Evolutionary conservation across 495 filamentous ascomycete species (phyloP).

Genomic region (Pyrenula massariospora): DNA sequence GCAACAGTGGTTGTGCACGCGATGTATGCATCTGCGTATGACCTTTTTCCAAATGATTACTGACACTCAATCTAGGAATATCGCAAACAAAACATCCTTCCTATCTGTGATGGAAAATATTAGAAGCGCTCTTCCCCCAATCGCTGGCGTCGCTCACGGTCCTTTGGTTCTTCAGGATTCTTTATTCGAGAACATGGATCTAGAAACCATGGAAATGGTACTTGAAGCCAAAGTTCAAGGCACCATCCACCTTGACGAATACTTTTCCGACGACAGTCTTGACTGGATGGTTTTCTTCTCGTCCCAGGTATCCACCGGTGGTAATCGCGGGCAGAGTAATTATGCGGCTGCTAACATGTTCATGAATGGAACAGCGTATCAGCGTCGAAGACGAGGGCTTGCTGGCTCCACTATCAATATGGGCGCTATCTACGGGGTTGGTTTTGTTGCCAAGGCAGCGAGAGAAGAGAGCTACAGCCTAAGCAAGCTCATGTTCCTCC

Average conservation of each 20-base stretch:
- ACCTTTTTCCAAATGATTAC: neutral
- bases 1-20: slow-evolving; percentile 1
- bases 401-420: slow-evolving; percentile 16
- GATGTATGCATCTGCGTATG: slow-evolving; percentile 3
- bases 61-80: neutral
- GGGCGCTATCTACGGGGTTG: slow-evolving; percentile 13
- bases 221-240: slow-evolving; percentile 15
- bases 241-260: slow-evolving; percentile 13
- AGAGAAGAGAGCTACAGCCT: slow-evolving; percentile 3
- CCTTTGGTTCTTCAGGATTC: slow-evolving; percentile 16
- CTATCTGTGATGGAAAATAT: neutral
- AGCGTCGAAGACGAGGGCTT: slow-evolving; percentile 10
- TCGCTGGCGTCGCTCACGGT: slow-evolving; percentile 3
- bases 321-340: slow-evolving; percentile 43
- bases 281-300: slow-evolving; percentile 55
- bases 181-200: slow-evolving; percentile 6
- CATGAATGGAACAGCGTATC: slow-evolving; percentile 20
- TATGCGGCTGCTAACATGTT: slow-evolving; percentile 50
- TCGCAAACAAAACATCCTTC: neutral
- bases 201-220: neutral
- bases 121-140: neutral
- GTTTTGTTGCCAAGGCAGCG: slow-evolving; percentile 10
- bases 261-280: slow-evolving; percentile 19
- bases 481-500: slow-evolving; percentile 5
- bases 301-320: slow-evolving; percentile 37